These are phyloP conservation scores for Paramecium bursaria DNA, from an alignment of 73 alveolate species.

Conservation along the genomic window DNA sequence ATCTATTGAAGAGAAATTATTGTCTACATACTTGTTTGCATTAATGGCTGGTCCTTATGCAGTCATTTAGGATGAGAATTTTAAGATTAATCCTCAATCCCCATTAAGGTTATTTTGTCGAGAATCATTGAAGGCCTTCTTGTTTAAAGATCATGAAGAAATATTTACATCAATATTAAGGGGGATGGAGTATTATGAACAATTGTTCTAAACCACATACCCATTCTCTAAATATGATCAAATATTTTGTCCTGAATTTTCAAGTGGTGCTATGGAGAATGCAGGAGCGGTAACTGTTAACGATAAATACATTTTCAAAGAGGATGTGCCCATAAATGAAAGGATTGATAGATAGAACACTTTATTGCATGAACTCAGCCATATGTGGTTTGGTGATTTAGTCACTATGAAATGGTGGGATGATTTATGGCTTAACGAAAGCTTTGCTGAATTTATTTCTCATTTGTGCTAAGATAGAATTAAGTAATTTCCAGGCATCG, in stretches of 20 bases:
- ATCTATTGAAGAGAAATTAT: conserved; percentile 51
- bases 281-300: conserved; percentile 97
- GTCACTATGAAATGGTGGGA: conserved; percentile 99
- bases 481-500: conserved; percentile 35
- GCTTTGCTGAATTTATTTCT: conserved; percentile 96
- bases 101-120: conserved; percentile 88
- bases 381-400: conserved; percentile 99
- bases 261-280: conserved; percentile 98
- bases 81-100: conserved; percentile 55
- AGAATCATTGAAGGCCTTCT: conserved; percentile 77
- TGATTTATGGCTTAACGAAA: conserved; percentile 98
- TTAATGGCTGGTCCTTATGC: conserved; percentile 77
- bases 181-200: conserved; percentile 78
- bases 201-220: conserved; percentile 87
- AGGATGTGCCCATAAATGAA: conserved; percentile 77
- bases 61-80: conserved; percentile 46
- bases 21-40: conserved; percentile 73
- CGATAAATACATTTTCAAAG: conserved; percentile 91
- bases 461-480: conserved; percentile 77
- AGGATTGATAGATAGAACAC: conserved; percentile 72
- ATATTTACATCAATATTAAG: conserved; percentile 57
- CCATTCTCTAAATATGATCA: conserved; percentile 96
- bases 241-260: conserved; percentile 95
- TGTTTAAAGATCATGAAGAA: conserved; percentile 71
- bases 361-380: conserved; percentile 97